phyloP scores from a whole-genome alignment of 192 early-diverging fungal genomes.

The Helicostylum pulchrum region DNA sequence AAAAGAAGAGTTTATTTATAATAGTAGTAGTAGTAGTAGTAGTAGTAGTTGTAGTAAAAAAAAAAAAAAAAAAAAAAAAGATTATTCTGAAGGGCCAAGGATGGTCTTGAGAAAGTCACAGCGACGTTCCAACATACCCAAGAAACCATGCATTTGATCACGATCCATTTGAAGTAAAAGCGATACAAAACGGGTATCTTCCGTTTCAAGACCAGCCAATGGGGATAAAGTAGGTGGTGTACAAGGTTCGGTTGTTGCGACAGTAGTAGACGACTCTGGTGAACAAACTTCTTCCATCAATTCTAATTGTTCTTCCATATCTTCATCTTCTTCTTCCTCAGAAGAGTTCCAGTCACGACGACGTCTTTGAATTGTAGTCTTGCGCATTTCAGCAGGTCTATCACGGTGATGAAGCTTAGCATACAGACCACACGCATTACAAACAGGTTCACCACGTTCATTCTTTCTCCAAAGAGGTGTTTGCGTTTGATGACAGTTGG shows the following conservation, averaged over 20 bases:
- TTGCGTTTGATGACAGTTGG: conserved; percentile 73
- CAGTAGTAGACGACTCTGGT: not conserved
- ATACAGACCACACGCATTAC: conserved; percentile 77
- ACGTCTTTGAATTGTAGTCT: conserved; percentile 49
- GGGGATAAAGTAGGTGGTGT: not conserved
- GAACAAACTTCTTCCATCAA: too few relatives aligned
- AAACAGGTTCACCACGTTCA: conserved; percentile 68
- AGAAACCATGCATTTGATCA: conserved; percentile 51
- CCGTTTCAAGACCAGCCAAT: conserved; percentile 17
- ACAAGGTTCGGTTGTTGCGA: not conserved
- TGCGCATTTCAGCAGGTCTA: conserved; percentile 51
- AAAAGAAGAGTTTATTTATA: too few relatives aligned
- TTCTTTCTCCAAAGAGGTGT: conserved; percentile 84
- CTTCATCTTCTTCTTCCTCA: not conserved
- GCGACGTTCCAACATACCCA: conserved; percentile 50
- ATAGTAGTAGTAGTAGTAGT: too few relatives aligned
- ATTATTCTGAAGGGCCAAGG: not conserved
- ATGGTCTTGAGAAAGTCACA: conserved; percentile 39
- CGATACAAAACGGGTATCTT: conserved; percentile 29
- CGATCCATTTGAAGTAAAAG: conserved; percentile 43
- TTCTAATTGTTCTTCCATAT: too few relatives aligned
- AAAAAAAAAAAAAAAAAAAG: not conserved
- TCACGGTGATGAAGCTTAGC: conserved; percentile 53
- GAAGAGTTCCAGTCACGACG: conserved; percentile 38
- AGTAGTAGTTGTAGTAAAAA: too few relatives aligned